Evolutionary conservation across 345 rosid genomes (phyloP), one percentile per base, ranked within the genome.

Genomic region (Populus tremula): DNA sequence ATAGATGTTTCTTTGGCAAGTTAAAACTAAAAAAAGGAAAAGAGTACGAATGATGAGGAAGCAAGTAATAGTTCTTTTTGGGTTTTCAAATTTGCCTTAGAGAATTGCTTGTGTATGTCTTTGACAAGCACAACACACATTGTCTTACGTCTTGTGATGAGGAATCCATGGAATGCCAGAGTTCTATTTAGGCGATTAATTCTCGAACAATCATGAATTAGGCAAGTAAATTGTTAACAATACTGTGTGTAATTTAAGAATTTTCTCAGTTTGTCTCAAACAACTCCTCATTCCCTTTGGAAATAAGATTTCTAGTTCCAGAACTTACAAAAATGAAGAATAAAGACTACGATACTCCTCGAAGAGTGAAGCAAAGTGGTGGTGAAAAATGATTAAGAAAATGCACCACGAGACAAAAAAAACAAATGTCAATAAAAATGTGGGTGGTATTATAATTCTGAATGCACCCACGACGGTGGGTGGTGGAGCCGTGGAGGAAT

Each of bases 401-500:
- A 2, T 53, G 59, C 11, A 18, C n/a, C 20, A 6, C 23, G 20
- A 20, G 59, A 20, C n/a, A n/a, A 0, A 18, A 7, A 25, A 18
- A 49, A 10, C 14, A 53, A 53, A 20, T 8, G 59, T 53, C 59
- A 20, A 20, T 20, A 7, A 20, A 53, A 53, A 53, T 1, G 23
- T 6, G 59, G 59, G 59, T 35, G 2, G 59, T 25, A 16, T 3
- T 25, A 76, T 8, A 67, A 35, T 12, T 67, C 16, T 9, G n/a
- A 21, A 50, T 2, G 49, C 23, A 18, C 76, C 76, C 66, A 20
- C 21, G 38, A 62, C 72, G 66, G 45, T 39, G 56, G 61, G 29
- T 78, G 38, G 81, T 41, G 45, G 45, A 41, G 45, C 45, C 45
- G 73, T 73, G 67, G 56, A 78, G 35, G 43, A 45, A 64, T 39